Evolutionary conservation across 2,329 filamentous ascomycete genomes (phyloP).

Genomic region (Pseudogymnoascus pannorum): DNA sequence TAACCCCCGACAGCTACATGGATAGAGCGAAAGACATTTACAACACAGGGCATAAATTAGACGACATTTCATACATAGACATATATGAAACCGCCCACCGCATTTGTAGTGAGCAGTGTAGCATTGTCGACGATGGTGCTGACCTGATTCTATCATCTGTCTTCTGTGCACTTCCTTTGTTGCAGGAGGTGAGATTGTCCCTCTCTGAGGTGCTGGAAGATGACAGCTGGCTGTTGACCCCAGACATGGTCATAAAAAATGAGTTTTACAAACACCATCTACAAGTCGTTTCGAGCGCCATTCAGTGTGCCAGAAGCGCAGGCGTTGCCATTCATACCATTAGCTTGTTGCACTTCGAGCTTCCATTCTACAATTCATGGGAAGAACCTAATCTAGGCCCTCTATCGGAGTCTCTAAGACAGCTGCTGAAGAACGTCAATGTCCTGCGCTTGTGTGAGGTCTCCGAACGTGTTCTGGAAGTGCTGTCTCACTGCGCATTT

Average conservation of each 20-base stretch:
- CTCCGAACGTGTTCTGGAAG: background rate
- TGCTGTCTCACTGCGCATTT: constrained; percentile 11
- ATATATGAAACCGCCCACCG: constrained; percentile 10
- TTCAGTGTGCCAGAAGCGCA: constrained; percentile 6
- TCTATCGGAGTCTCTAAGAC: constrained; percentile 12
- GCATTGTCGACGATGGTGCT: constrained; percentile 11
- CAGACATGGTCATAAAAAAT: constrained; percentile 20
- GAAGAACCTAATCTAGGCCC: constrained; percentile 12
- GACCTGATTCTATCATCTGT: constrained; percentile 13
- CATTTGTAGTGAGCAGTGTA: constrained; percentile 13
- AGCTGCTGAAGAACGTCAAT: constrained; percentile 10
- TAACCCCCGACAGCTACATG: constrained; percentile 13
- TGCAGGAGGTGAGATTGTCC: constrained; percentile 12
- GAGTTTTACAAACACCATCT: constrained; percentile 12
- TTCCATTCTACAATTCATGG: constrained; percentile 11
- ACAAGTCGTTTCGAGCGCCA: constrained; percentile 4
- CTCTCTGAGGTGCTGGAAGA: constrained; percentile 10
- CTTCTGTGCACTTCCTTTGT: constrained; percentile 11
- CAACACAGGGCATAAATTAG: constrained; percentile 4
- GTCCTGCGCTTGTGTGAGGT: constrained; percentile 11
- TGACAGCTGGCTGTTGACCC: background rate
- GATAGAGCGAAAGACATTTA: constrained; percentile 13
- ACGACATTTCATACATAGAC: constrained; percentile 12
- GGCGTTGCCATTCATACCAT: constrained; percentile 13
- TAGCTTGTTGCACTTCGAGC: constrained; percentile 12